phyloP scores from a whole-genome alignment of 331 rosid genomes.

The Quercus phellos region DNA sequence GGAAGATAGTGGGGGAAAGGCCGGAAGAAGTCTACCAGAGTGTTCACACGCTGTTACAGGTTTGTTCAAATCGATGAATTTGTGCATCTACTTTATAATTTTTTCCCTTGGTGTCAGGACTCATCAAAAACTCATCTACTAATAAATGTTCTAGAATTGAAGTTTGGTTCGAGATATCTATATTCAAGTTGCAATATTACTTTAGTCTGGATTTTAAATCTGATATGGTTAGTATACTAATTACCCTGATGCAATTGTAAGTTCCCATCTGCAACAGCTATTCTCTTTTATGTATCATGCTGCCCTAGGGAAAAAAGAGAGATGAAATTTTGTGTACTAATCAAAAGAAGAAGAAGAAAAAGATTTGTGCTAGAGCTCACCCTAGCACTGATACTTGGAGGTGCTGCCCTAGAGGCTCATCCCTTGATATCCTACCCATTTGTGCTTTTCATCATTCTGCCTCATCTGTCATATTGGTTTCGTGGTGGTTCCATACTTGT shows the following conservation, averaged over 20 bases:
- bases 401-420: background rate
- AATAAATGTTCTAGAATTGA: background rate
- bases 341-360: background rate
- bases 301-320: background rate
- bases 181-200: background rate
- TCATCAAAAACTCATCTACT: background rate
- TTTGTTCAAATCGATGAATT: slow-evolving; percentile 18
- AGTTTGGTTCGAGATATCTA: background rate
- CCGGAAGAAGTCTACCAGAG: slow-evolving; percentile 23
- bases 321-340: too few species aligned
- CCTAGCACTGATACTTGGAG: background rate
- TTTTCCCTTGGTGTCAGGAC: background rate
- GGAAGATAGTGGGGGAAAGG: slow-evolving; percentile 25
- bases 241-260: background rate
- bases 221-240: too few species aligned
- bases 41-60: slow-evolving; percentile 43
- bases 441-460: background rate
- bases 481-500: slow-evolving; percentile 10
- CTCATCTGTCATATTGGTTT: background rate
- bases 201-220: too few species aligned
- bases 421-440: background rate
- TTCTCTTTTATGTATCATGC: background rate
- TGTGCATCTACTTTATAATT: background rate
- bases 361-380: background rate
- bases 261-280: background rate